phyloP scores from a whole-genome alignment of 1,284 basidiomycete species.

The Cronartium ribicola region DNA sequence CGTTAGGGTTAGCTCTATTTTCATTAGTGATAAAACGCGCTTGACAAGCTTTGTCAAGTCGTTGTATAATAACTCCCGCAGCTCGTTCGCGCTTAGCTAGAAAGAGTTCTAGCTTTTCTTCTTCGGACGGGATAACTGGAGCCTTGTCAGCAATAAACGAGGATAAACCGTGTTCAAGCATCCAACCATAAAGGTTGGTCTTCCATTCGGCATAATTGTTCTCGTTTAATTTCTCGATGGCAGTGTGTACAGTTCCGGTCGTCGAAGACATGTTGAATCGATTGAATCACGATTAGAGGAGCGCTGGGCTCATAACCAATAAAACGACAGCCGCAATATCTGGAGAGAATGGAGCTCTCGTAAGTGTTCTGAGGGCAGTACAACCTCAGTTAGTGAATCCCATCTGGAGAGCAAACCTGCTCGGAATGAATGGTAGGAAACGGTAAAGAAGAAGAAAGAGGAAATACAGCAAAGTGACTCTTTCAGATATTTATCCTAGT shows the following conservation, averaged over 20 bases:
- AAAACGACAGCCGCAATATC: not conserved
- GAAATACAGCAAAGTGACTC: too few relatives aligned
- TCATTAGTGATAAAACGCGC: not conserved
- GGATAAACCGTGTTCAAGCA: not conserved
- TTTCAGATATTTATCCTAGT: too few relatives aligned
- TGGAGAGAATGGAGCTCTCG: too few relatives aligned
- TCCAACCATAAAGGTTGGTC: not conserved
- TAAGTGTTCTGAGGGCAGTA: too few relatives aligned
- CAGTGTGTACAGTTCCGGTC: not conserved
- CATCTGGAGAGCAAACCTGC: too few relatives aligned
- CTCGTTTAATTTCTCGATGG: not conserved
- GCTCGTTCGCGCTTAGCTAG: not conserved
- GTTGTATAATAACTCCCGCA: not conserved
- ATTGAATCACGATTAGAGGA: not conserved
- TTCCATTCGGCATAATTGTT: not conserved
- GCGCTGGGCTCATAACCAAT: constrained; percentile 7
- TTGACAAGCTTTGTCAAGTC: not conserved
- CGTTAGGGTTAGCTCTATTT: not conserved
- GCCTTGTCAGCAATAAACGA: not conserved
- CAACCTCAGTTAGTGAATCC: too few relatives aligned
- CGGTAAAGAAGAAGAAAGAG: too few relatives aligned
- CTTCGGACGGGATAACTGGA: not conserved
- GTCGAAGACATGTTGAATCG: not conserved
- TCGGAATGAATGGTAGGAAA: too few relatives aligned
- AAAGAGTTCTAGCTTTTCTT: not conserved